Conservation (phyloP, 208 protist genomes). For the Crithidia expoeki region DNA sequence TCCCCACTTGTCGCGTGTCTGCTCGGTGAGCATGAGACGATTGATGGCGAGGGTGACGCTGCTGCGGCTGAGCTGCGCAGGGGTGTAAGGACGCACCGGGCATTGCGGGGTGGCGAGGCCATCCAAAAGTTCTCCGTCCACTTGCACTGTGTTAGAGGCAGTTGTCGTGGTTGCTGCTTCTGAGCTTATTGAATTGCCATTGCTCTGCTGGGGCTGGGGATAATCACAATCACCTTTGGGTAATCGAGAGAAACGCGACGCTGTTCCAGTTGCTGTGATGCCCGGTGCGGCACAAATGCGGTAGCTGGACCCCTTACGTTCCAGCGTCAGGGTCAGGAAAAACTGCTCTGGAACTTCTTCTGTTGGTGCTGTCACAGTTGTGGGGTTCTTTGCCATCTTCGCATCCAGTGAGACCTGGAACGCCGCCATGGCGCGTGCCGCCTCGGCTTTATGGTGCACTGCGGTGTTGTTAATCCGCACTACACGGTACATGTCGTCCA, state of each 20-base stretch:
- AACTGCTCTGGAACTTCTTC: not conserved
- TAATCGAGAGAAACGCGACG: not conserved
- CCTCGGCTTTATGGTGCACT: conserved; percentile 35
- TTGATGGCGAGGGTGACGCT: conserved; percentile 78
- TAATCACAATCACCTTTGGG: too few species aligned
- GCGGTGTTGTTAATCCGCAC: conserved; percentile 34
- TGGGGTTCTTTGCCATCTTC: not conserved
- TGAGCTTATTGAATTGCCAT: too few species aligned
- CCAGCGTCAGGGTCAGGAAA: conserved; percentile 26
- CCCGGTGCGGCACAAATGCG: conserved; percentile 14
- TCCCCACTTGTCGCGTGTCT: conserved; percentile 64
- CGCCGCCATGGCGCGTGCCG: conserved; percentile 30
- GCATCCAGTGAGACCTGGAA: conserved; percentile 26
- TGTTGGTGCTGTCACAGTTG: not conserved
- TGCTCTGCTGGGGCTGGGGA: conserved; percentile 1
- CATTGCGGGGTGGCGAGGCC: conserved; percentile 30
- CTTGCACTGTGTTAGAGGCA: not conserved
- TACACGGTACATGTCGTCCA: conserved; percentile 46
- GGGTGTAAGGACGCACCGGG: conserved; percentile 33
- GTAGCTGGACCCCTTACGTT: conserved; percentile 33
- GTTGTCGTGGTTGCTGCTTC: not conserved
- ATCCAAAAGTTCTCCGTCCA: conserved; percentile 30
- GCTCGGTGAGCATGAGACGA: conserved; percentile 37
- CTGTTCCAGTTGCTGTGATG: not conserved
- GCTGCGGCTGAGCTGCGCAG: conserved; percentile 37